Evolutionary conservation across 1,139 yeast genomes (phyloP).

Genomic region (Neolecta irregularis): DNA sequence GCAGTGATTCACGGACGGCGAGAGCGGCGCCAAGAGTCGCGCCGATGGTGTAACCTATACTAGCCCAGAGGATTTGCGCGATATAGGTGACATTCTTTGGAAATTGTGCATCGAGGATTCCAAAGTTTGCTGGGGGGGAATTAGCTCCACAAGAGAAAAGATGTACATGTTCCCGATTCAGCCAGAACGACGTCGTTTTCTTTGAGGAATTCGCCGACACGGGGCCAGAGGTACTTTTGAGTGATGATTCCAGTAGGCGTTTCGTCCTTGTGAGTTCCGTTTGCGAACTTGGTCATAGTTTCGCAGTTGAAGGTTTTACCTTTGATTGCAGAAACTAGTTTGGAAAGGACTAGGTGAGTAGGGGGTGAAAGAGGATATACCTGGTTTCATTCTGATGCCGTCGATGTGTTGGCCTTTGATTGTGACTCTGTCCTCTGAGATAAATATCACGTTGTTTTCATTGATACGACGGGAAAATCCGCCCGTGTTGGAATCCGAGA

Average conservation of each 20-base stretch:
- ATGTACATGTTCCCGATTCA: constrained; percentile 57
- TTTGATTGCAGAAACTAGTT: no score
- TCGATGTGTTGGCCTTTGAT: constrained; percentile 6
- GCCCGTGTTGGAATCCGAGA: constrained; percentile 31
- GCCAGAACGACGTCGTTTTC: constrained; percentile 52
- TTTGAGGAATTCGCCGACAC: constrained; percentile 27
- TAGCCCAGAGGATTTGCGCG: constrained; percentile 59
- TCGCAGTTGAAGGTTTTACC: no score
- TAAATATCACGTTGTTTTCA: constrained; percentile 21
- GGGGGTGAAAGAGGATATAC: not conserved
- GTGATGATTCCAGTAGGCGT: constrained; percentile 18
- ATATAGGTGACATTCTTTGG: constrained; percentile 38
- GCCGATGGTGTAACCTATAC: constrained; percentile 78
- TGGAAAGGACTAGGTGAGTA: no score
- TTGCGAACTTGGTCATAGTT: no score
- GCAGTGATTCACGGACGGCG: constrained; percentile 54
- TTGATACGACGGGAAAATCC: constrained; percentile 28
- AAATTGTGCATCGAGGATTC: constrained; percentile 44
- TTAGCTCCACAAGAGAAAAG: no score
- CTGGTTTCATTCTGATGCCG: constrained; percentile 8
- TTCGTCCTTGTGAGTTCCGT: no score
- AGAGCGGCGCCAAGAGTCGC: constrained; percentile 66
- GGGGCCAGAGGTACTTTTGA: constrained; percentile 17
- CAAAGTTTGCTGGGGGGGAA: no score
- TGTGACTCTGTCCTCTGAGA: constrained; percentile 1